Base-by-base conservation (phyloP, 2,329 filamentous ascomycete species). In the Myriosclerotinia duriaeana region DNA sequence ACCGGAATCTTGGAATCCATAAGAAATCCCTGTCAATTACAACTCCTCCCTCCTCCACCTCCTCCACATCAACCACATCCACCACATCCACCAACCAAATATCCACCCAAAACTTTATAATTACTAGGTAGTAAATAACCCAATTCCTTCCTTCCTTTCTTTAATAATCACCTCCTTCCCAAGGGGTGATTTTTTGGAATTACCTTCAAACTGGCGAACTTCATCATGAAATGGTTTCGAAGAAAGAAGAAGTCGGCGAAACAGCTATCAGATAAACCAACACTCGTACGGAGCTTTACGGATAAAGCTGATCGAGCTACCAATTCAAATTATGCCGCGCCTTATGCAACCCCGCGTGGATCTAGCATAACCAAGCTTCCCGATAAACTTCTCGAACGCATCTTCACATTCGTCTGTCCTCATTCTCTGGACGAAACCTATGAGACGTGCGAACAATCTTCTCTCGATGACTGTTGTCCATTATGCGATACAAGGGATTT, bases 401-500 rank as follows among this genome's bases (percentile, higher is more conserved):
- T 97, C 76, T 94, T 97, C 77, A 79, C 84, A 73, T 87, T 87
- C 71, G 88, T 97, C 66, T 97, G 93, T 74, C 93, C 93, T 9
- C 94, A 98, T 78, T 81, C 87, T 46, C 80, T 81, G 64, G 93
- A 98, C 78, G 83, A 88, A 75, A 88, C 84, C 68, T 96, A 95
- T 78, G 89, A 92, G 71, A 88, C 88, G 53, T 94, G 91, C 74
- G 94, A 98, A 80, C 85, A 91, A 74, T 92, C 89, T 68, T 87
- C 89, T 71, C 84, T 87, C 60, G 89, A 90, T 72, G 88, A 92
- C 79, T 88, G 87, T 66, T 98, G 94, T 80, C 94, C 95, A 90
- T 87, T 96, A 72, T 98, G 94, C 80, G 92, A 97, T 79, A 84
- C 95, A 81, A 88, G 93, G 72, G 93, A 97, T 78, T 85, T 97